Evolutionary conservation across 768 basidiomycete genomes (phyloP).

Genomic region (Hygrophoropsis aurantiaca): DNA sequence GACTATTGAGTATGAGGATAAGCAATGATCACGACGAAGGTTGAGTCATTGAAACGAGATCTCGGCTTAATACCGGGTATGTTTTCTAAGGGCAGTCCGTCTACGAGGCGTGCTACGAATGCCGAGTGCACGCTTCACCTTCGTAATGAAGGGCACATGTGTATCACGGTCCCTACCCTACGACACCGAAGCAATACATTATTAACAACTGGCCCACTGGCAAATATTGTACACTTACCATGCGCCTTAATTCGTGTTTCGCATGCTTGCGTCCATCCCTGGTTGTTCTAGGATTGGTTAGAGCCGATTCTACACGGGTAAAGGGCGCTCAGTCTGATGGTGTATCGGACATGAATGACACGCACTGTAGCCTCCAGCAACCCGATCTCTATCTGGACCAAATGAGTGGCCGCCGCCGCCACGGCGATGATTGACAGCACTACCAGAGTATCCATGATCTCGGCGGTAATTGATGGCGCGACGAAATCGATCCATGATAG

Average conservation of each 20-base stretch:
- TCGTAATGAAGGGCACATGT: conserved; percentile 52
- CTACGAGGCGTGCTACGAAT: conserved; percentile 45
- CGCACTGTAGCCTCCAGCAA: conserved; percentile 51
- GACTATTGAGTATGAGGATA: too few relatives aligned
- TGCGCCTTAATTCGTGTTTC: conserved; percentile 42
- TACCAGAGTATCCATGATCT: not conserved
- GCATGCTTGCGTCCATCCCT: conserved; percentile 44
- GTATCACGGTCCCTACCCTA: conserved; percentile 42
- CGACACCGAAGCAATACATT: conserved; percentile 3
- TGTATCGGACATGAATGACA: conserved; percentile 3
- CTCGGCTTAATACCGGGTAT: too few relatives aligned
- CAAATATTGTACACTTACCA: conserved; percentile 36
- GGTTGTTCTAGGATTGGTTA: conserved; percentile 53
- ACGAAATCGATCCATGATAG: conserved; percentile 2
- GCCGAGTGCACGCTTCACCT: conserved; percentile 50
- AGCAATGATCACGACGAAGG: too few relatives aligned
- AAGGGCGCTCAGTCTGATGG: conserved; percentile 3
- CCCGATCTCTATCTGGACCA: conserved; percentile 39
- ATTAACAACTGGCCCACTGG: not conserved
- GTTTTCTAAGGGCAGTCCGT: not conserved
- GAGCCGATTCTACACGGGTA: conserved; percentile 40
- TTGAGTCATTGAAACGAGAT: too few relatives aligned
- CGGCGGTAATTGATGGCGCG: not conserved
- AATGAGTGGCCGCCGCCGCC: conserved; percentile 12
- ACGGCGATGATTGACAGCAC: conserved; percentile 1